Conservation (phyloP, 1,284 basidiomycete genomes). For the Cryptococcus sp. region DNA sequence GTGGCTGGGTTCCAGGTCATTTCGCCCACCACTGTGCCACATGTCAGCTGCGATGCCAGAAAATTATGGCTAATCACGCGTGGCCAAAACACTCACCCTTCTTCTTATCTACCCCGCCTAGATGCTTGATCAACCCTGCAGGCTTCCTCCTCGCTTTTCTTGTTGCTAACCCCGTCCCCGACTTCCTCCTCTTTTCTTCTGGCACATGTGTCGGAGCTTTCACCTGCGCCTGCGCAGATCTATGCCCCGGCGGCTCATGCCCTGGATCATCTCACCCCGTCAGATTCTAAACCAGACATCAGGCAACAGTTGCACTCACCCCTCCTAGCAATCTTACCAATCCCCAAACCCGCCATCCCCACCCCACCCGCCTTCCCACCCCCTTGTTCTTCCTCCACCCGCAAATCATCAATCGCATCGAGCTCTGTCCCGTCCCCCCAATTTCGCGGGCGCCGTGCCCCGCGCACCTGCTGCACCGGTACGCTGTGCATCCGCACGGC, state of each 20-base stretch:
- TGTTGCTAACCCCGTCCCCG: constrained; percentile 7
- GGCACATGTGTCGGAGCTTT: constrained; percentile 2
- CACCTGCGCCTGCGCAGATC: constrained; percentile 16
- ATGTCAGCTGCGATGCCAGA: neutral
- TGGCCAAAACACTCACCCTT: constrained; percentile 63
- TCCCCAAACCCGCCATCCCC: constrained; percentile 26
- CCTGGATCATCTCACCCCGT: constrained; percentile 33
- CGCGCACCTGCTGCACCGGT: constrained; percentile 52
- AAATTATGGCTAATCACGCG: neutral
- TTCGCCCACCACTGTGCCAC: constrained; percentile 69
- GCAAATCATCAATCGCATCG: constrained; percentile 84
- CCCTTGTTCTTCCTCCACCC: constrained; percentile 69
- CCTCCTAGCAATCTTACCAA: neutral
- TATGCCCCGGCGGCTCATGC: constrained; percentile 1
- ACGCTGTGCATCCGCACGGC: neutral
- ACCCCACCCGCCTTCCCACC: neutral
- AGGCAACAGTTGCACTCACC: neutral
- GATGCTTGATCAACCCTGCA: constrained; percentile 68
- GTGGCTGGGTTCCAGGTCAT: constrained; percentile 94
- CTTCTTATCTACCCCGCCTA: constrained; percentile 65
- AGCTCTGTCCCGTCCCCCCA: constrained; percentile 93
- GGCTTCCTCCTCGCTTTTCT: constrained; percentile 61
- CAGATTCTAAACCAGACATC: constrained; percentile 55
- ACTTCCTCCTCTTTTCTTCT: constrained; percentile 29
- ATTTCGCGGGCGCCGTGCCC: constrained; percentile 64